Conservation (phyloP, 805 yeast genomes). For the Pichia nakasei region DNA sequence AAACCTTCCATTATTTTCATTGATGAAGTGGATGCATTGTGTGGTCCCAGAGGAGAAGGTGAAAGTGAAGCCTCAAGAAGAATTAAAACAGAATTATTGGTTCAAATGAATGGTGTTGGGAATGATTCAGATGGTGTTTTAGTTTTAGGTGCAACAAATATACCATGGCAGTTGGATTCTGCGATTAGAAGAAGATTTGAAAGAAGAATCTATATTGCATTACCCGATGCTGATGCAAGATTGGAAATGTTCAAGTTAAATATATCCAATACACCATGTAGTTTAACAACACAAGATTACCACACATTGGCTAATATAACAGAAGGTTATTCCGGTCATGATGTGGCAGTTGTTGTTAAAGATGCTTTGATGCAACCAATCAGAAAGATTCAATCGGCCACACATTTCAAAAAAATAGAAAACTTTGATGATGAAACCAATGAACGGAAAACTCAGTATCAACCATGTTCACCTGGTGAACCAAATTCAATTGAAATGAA, state of each 20-base stretch:
- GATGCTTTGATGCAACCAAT: conserved; percentile 98
- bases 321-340: conserved; percentile 96
- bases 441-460: conserved; percentile 39
- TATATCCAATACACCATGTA: conserved; percentile 84
- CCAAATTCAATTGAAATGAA: conserved; percentile 74
- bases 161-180: conserved; percentile 98
- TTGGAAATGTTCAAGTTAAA: conserved; percentile 90
- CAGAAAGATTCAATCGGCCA: conserved; percentile 88
- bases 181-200: conserved; percentile 97
- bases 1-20: conserved; percentile 94
- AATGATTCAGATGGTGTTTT: conserved; percentile 88
- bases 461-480: conserved; percentile 99
- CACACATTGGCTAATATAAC: conserved; percentile 83
- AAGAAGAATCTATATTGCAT: conserved; percentile 85
- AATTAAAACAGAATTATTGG: conserved; percentile 90
- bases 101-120: conserved; percentile 99
- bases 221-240: conserved; percentile 92
- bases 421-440: conserved; percentile 31
- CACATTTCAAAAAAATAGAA: conserved; percentile 71
- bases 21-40: conserved; percentile 95
- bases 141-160: conserved; percentile 94
- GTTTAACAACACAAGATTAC: conserved; percentile 62
- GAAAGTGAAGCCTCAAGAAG: conserved; percentile 95
- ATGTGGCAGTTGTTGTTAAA: conserved; percentile 90
- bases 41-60: conserved; percentile 98